These are phyloP conservation scores for Phytophthora cryptogea DNA, from an alignment of 352 stramenopile genomes.

Conservation along the genomic window DNA sequence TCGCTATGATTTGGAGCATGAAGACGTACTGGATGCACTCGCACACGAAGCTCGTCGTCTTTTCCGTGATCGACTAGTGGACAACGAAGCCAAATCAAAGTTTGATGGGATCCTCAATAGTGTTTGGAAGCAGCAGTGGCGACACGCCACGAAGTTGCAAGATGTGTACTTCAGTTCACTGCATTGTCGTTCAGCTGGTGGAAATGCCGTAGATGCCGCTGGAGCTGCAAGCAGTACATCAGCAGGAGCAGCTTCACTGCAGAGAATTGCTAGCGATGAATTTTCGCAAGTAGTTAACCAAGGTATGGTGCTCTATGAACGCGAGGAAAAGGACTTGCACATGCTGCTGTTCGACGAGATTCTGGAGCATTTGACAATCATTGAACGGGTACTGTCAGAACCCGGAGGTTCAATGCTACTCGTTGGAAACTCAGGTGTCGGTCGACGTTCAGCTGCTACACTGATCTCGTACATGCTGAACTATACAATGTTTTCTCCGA, in stretches of 20 bases:
- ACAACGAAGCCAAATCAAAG: constrained; percentile 66
- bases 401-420: constrained; percentile 89
- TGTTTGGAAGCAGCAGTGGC: constrained; percentile 87
- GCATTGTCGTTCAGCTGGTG: constrained; percentile 38
- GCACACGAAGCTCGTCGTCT: constrained; percentile 88
- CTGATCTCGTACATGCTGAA: constrained; percentile 90
- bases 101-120: constrained; percentile 89
- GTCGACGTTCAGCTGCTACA: constrained; percentile 81
- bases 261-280: constrained; percentile 75
- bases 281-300: constrained; percentile 87
- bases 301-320: constrained; percentile 94
- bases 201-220: constrained; percentile 28
- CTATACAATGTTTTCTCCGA: constrained; percentile 87
- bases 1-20: constrained; percentile 88
- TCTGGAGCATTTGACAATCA: constrained; percentile 89
- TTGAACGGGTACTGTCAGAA: constrained; percentile 91
- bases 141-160: constrained; percentile 74
- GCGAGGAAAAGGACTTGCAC: constrained; percentile 93
- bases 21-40: constrained; percentile 92
- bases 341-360: constrained; percentile 95
- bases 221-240: constrained; percentile 5
- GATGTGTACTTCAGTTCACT: constrained; percentile 90
- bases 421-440: constrained; percentile 88
- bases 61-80: constrained; percentile 92
- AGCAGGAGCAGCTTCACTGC: constrained; percentile 40